A percentile compares a stretch with the other conserved stretches of the same genome.
phyloP scores from a whole-genome alignment of 208 protist species.

The Dictyostelium gargantuum region DNA sequence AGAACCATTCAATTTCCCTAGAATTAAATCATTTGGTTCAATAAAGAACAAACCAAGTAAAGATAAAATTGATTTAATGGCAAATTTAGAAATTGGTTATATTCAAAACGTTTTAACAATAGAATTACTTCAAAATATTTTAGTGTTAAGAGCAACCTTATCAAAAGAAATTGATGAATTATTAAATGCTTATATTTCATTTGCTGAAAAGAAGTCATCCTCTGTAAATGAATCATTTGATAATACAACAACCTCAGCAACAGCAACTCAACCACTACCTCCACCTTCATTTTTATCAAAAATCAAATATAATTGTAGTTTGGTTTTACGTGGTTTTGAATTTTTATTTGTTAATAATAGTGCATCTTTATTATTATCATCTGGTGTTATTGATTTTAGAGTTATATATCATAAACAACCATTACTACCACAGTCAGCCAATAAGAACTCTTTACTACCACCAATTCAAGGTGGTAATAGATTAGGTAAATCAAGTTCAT shows the following conservation, averaged over 20 bases:
- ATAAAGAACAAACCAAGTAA: slow-evolving; percentile 11
- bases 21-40: slow-evolving; percentile 44
- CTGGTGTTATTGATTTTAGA: slow-evolving; percentile 29
- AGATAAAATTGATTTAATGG: slow-evolving; percentile 5
- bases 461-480: background rate
- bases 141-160: slow-evolving; percentile 1
- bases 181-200: slow-evolving; percentile 32
- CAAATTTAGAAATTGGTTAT: slow-evolving; percentile 54
- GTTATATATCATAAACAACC: background rate
- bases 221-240: background rate
- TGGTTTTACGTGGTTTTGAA: slow-evolving; percentile 21
- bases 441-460: background rate
- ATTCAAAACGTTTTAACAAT: slow-evolving; percentile 39
- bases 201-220: slow-evolving; percentile 39
- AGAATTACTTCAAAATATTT: slow-evolving; percentile 39
- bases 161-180: slow-evolving; percentile 53
- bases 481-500: background rate
- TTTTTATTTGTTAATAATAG: slow-evolving; percentile 18
- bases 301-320: slow-evolving; percentile 39
- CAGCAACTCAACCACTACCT: background rate
- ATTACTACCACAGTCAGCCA: background rate
- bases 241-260: background rate
- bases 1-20: slow-evolving; percentile 37
- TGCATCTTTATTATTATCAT: slow-evolving; percentile 7
- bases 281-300: background rate